phyloP scores from a whole-genome alignment of 129 eudicot species.

The Daucus carota region DH1_v3.0 NC_030383.2:58774501-58775000 shows the following conservation, averaged over 20 bases:
- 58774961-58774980: too few relatives aligned
- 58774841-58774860: neutral
- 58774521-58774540: neutral
- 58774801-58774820: neutral
- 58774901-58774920: too few relatives aligned
- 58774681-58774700: constrained; percentile 1
- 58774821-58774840: neutral
- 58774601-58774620: neutral
- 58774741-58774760: neutral
- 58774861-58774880: neutral
- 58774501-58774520: constrained; percentile 6
- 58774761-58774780: neutral
- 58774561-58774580: neutral
- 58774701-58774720: neutral
- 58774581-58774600: neutral
- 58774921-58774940: neutral
- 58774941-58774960: too few relatives aligned
- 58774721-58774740: neutral
- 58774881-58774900: neutral
- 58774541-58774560: neutral
- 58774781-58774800: neutral
- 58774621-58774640: neutral
- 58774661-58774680: neutral
- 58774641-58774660: neutral
- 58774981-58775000: too few relatives aligned